phyloP scores from a whole-genome alignment of 331 rosid species.

The Quercus lobata region DNA sequence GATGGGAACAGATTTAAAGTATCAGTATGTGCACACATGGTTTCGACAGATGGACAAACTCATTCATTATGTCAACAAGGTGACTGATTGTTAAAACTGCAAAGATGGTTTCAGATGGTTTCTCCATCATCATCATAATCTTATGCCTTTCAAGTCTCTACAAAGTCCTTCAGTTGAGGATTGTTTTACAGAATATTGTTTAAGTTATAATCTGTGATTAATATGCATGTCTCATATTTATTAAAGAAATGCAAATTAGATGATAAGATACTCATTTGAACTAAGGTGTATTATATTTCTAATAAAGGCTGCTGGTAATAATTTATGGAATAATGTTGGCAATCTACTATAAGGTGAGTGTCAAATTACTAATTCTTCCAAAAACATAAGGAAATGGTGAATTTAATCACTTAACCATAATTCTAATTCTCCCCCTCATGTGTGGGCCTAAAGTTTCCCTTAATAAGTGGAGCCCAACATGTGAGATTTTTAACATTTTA shows the following conservation, averaged over 20 bases:
- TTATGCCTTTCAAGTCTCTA: background rate
- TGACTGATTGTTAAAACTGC: too few species aligned
- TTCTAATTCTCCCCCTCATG: too few species aligned
- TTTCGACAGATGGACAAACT: constrained; percentile 70
- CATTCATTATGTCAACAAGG: constrained; percentile 47
- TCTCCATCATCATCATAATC: too few species aligned
- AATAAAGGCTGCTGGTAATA: background rate
- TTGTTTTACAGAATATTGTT: background rate
- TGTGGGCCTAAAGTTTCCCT: too few species aligned
- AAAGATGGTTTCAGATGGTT: too few species aligned
- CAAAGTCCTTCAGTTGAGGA: background rate
- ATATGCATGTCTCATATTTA: background rate
- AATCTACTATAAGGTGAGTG: background rate
- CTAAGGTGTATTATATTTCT: background rate
- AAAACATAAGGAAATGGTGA: too few species aligned
- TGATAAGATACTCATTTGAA: background rate
- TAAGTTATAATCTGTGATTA: background rate
- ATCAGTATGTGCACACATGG: constrained; percentile 68
- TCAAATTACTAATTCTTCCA: too few species aligned
- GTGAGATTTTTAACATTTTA: too few species aligned
- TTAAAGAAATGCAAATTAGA: background rate
- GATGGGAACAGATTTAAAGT: constrained; percentile 88
- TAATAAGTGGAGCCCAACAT: too few species aligned
- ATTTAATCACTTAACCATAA: too few species aligned
- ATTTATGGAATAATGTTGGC: background rate